Evolutionary conservation across 495 filamentous ascomycete species (phyloP).

Genomic region (Lasiosphaeria hispida): DNA sequence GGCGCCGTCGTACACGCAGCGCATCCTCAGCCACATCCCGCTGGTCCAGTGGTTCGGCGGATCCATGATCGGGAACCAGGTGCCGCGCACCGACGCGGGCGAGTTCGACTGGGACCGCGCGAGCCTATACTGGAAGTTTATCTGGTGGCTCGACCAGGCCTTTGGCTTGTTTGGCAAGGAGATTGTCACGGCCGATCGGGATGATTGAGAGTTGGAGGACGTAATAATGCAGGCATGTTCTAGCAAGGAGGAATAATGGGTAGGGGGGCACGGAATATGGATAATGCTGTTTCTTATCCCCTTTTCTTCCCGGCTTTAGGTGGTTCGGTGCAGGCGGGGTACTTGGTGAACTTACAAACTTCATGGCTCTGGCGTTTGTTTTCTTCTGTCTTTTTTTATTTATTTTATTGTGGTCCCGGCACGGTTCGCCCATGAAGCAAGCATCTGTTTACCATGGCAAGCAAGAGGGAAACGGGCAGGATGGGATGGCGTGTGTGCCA

Average conservation of each 20-base stretch:
- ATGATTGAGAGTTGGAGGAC: conserved; percentile 41
- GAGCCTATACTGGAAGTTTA: conserved; percentile 71
- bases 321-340: too few species aligned
- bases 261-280: background rate
- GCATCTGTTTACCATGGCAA: too few species aligned
- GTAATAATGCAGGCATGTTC: background rate
- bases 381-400: too few species aligned
- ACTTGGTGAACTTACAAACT: too few species aligned
- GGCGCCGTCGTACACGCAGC: conserved; percentile 57
- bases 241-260: background rate
- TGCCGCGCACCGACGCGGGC: conserved; percentile 75
- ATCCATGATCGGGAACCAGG: conserved; percentile 75
- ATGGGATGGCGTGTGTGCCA: too few species aligned
- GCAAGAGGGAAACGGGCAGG: too few species aligned
- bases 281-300: background rate
- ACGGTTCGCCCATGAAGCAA: too few species aligned
- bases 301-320: background rate
- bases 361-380: too few species aligned
- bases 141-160: conserved; percentile 49
- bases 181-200: conserved; percentile 48
- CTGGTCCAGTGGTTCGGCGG: conserved; percentile 68
- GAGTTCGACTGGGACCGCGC: conserved; percentile 74
- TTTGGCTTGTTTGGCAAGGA: conserved; percentile 50
- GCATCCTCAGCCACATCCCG: conserved; percentile 59
- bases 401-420: too few species aligned